These are phyloP conservation scores for Trichoderma erinaceum DNA, from an alignment of 495 filamentous ascomycete genomes.

Conservation along the genomic window DNA sequence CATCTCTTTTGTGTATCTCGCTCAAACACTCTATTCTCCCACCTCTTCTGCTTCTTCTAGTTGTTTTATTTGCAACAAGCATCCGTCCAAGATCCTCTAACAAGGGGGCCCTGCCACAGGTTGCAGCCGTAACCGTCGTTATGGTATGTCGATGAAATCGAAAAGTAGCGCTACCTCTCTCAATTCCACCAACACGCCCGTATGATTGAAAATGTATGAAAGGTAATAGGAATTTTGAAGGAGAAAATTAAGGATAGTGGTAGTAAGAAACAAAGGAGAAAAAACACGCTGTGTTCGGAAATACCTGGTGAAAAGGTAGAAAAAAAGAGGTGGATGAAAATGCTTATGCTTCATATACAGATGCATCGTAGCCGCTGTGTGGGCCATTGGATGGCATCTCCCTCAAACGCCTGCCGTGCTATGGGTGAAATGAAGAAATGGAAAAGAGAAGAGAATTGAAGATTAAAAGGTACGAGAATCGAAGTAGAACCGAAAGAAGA, in stretches of 20 bases:
- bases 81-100: conserved; percentile 11
- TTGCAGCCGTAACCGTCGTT: conserved; percentile 8
- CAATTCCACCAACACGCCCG: neutral
- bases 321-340: neutral
- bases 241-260: neutral
- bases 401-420: conserved; percentile 14
- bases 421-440: neutral
- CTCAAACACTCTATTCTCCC: neutral
- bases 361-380: conserved; percentile 1
- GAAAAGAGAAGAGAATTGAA: neutral
- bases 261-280: neutral
- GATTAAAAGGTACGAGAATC: neutral
- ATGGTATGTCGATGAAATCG: conserved; percentile 8
- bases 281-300: neutral
- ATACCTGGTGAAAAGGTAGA: neutral
- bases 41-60: neutral
- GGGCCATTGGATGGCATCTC: neutral
- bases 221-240: neutral
- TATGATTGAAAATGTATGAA: neutral
- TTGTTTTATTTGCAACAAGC: neutral
- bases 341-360: conserved; percentile 10
- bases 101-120: conserved; percentile 11
- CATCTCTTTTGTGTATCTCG: neutral
- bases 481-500: conserved; percentile 11
- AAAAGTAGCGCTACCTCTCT: neutral